These are phyloP conservation scores for Fonsecaea nubica DNA, from an alignment of 2,329 filamentous ascomycete genomes.

Conservation along the genomic window DNA sequence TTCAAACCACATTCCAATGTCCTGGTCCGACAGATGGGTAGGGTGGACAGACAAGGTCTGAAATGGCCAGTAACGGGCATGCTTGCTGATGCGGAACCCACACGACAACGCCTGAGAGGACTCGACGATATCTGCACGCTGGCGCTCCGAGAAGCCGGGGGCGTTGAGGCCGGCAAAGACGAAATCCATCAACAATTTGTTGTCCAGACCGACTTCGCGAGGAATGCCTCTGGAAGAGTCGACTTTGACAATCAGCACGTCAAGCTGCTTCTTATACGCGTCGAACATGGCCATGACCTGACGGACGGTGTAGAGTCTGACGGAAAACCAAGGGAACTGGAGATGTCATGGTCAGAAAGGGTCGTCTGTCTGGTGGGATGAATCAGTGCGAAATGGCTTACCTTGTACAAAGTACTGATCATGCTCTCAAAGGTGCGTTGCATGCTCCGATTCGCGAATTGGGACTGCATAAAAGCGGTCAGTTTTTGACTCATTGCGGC, in stretches of 20 bases:
- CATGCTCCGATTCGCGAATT: slow-evolving; percentile 56
- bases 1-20: slow-evolving; percentile 37
- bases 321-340: slow-evolving; percentile 59
- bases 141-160: slow-evolving; percentile 53
- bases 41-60: slow-evolving; percentile 32
- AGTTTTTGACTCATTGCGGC: background rate
- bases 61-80: slow-evolving; percentile 38
- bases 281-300: slow-evolving; percentile 57
- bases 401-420: slow-evolving; percentile 60
- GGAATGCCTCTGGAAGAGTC: slow-evolving; percentile 25
- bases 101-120: slow-evolving; percentile 18
- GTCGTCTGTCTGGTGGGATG: background rate
- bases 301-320: slow-evolving; percentile 53
- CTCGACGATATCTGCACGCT: slow-evolving; percentile 38
- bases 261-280: slow-evolving; percentile 62
- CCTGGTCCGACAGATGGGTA: slow-evolving; percentile 27
- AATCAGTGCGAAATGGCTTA: slow-evolving; percentile 35
- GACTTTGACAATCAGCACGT: slow-evolving; percentile 71
- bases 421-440: slow-evolving; percentile 61
- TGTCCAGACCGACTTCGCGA: slow-evolving; percentile 48
- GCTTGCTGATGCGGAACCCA: slow-evolving; percentile 27
- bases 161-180: slow-evolving; percentile 51
- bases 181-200: slow-evolving; percentile 49
- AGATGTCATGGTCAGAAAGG: slow-evolving; percentile 23
- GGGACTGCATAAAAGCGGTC: slow-evolving; percentile 48